phyloP scores from a whole-genome alignment of 2,329 filamentous ascomycete genomes.

The Xylariaceae sp. region DNA sequence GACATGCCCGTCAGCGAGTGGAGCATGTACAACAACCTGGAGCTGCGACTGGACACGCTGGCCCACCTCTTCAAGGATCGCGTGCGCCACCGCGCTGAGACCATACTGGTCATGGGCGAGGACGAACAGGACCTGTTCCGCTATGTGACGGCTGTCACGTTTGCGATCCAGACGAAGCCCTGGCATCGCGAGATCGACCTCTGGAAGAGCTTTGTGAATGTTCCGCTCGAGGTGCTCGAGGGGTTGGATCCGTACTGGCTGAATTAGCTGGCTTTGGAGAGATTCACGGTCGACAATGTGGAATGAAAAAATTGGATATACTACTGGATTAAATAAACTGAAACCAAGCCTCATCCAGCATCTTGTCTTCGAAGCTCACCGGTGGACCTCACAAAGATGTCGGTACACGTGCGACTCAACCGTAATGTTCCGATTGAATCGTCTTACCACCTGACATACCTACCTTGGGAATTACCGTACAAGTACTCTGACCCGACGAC shows the following conservation, averaged over 20 bases:
- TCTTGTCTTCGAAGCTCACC: too few species aligned
- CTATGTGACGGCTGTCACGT: slow-evolving; percentile 32
- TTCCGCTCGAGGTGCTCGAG: slow-evolving; percentile 36
- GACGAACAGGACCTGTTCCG: slow-evolving; percentile 32
- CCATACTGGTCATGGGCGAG: slow-evolving; percentile 37
- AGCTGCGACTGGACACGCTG: slow-evolving; percentile 23
- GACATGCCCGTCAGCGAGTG: slow-evolving; percentile 21
- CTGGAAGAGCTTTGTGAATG: slow-evolving; percentile 43
- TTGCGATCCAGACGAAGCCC: slow-evolving; percentile 38
- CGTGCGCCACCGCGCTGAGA: slow-evolving; percentile 32
- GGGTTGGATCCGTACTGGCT: slow-evolving; percentile 32
- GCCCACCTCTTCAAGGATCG: slow-evolving; percentile 26
- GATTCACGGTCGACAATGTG: too few species aligned
- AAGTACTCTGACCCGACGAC: too few species aligned
- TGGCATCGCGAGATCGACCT: slow-evolving; percentile 44
- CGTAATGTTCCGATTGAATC: too few species aligned
- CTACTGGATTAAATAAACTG: too few species aligned
- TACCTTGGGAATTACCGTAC: too few species aligned
- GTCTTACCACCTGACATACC: too few species aligned
- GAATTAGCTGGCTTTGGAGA: too few species aligned
- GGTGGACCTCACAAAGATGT: too few species aligned
- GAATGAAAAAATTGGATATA: too few species aligned
- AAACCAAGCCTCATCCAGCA: too few species aligned
- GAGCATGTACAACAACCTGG: slow-evolving; percentile 33
- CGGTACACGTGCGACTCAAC: too few species aligned